Base-by-base conservation (phyloP, 108 stramenopile genomes). In the Pseudonitzschia pungens region DNA sequence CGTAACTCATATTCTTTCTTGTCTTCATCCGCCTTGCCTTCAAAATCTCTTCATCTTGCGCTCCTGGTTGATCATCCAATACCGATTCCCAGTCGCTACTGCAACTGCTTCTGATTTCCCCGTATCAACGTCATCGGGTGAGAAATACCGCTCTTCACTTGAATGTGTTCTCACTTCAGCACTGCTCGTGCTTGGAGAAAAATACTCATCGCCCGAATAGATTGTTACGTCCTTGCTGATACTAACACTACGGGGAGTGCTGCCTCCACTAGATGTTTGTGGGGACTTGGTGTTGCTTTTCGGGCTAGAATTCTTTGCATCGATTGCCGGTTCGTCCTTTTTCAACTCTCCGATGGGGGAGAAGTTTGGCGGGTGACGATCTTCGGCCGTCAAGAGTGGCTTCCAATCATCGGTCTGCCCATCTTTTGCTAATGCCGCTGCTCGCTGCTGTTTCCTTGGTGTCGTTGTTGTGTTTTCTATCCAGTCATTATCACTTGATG, bases 141-240 rank as follows among this genome's bases (percentile, higher is more conserved):
- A 40, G 29, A 31, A 62, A 40, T 31, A 62, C n/a, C n/a, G n/a
- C 29, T 62, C 60, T 20, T 62, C 60, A 31, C 60, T 28, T n/a
- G 32, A 33, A 33, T 40, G 4, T 9, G 31, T 16, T 15, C 27
- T 62, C 7, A 28, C n/a, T 40, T 40, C 33, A 18, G 10, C 54
- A 24, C 54, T 55, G n/a, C 54, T 55, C 54, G 26, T 22, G 24
- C 22, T 62, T 40, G 60, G 60, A 40, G 60, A 40, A 40, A 29
- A 62, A 62, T 31, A 62, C 31, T 62, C 60, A 9, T 62, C 60
- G 6, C 60, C 60, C 36, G 32, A 33, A 33, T 40, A 40, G 32
- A 62, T 16, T n/a, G 60, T 62, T 10, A 29, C n/a, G 40, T 62
- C 60, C 29, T 29, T 4, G 0, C 33, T 40, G 18, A 62, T 0